Base-by-base conservation (phyloP, 2,329 filamentous ascomycete species). In the Ophiognomonia clavigignenti-juglandacearum region DNA sequence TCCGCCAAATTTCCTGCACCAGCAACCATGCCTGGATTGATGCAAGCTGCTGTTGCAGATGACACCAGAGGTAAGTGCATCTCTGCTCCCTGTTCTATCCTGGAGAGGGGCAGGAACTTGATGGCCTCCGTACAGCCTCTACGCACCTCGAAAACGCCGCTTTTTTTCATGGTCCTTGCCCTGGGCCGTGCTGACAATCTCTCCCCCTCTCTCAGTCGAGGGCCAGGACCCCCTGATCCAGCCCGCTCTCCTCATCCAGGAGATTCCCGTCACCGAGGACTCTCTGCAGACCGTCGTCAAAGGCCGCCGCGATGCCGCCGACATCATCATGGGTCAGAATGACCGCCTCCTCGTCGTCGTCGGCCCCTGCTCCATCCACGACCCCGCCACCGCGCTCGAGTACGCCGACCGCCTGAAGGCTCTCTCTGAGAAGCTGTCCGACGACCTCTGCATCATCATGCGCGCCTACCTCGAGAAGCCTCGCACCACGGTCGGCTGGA, bases 401-500 rank as follows among this genome's bases (percentile, higher is more conserved):
- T 98, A 98, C 76, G 88, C 86, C 64, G 71, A 77, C 53, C 82
- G 85, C 48, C 80, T 98, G 40, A 86, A 89, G 71, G 71, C 75
- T 44, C 74, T 96, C 39, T 81, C 90, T 51, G 80, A 86, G 55
- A 88, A 86, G 75, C 83, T 96, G 53, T 82, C 83, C 52, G 75
- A 82, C 58, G 91, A 97, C 64, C 78, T 98, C 39, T 84, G 84
- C 66, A 87, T 98, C 65, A 84, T 98, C 62, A 98, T 98, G 93
- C 88, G 93, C 59, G 90, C 91, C 63, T 98, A 98, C 79, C 85
- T 98, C 43, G 93, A 98, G 77, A 98, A 98, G 78, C 93, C 93
- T 35, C 85, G 93, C 52, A 98, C 93, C 41, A 98, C 93, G 0
- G 91, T 98, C 41, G 93, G 93, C 64, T 98, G 93, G 93, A 98